Evolutionary conservation across 2,329 filamentous ascomycete species (phyloP), one percentile per base, ranked within the genome.

Genomic region (Colletotrichum magnum): DNA sequence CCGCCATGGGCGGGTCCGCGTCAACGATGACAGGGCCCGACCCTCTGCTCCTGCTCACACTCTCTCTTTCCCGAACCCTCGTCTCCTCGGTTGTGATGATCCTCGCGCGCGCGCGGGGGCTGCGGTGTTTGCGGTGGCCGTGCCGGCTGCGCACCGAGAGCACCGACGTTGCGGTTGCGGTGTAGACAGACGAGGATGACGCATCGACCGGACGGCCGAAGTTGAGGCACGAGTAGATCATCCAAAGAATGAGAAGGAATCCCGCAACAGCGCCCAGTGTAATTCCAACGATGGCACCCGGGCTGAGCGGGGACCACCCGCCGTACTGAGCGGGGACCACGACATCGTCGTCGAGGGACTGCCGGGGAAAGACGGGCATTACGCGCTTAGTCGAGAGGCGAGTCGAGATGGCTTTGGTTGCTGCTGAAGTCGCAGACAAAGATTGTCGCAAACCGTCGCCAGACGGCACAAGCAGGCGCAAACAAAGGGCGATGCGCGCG

Each of bases 241-340:
- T 74, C 76, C 85, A 85, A 36, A 89, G 77, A 13, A 89, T 70
- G 41, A 90, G 79, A 39, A 89, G 75, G 75, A 89, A 86, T 60
- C 83, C 88, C 32, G 78, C 81, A 56, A 85, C 80, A 50, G 81
- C 79, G 71, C 83, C 84, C 58, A 86, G 77, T 5, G 84, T 81
- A 67, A 85, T 83, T 72, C 79, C 84, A 10, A 77, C 83, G 15
- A 86, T 76, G 58, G 79, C 77, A 68, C 80, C 83, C 0, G 84
- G 86, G 18, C 74, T 79, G 68, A 71, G 75, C 74, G 77, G 81
- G 58, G 78, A 56, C 24, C 76, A 72, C 21, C 69, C 70, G 70
- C 75, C 77, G 75, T 83, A 83, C 7, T 75, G 73, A 36, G 77
- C 73, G 15, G 81, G 81, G 63, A 83, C 75, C 57, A 79, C 73